phyloP scores from a whole-genome alignment of 2,329 filamentous ascomycete genomes.

The Colletotrichum brevisporum region DNA sequence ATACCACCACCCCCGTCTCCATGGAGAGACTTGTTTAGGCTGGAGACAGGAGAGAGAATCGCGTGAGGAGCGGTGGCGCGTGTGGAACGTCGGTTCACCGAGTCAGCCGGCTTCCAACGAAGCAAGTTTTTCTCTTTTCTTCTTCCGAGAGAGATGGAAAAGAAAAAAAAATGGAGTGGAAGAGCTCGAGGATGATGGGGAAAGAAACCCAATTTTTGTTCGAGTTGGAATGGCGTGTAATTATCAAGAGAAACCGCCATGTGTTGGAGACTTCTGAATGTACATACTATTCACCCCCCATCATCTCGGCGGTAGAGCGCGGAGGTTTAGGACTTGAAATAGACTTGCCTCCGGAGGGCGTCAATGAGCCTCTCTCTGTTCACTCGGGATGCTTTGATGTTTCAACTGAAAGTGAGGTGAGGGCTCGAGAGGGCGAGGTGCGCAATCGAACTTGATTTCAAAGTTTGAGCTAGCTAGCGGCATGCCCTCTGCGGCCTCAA shows the following conservation, averaged over 20 bases:
- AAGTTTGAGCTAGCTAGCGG: no score
- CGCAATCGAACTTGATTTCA: no score
- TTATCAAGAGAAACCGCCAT: not conserved
- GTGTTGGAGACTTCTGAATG: not conserved
- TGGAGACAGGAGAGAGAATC: slow-evolving; percentile 14
- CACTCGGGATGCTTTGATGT: no score
- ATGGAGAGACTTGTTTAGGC: slow-evolving; percentile 27
- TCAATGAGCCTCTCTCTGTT: not conserved
- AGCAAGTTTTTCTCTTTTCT: not conserved
- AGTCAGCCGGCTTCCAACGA: not conserved
- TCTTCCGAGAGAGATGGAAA: slow-evolving; percentile 1
- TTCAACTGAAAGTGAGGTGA: no score
- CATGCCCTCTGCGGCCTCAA: no score
- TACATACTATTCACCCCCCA: not conserved
- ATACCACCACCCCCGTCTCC: slow-evolving; percentile 37
- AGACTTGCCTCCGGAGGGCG: not conserved
- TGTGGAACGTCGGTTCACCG: slow-evolving; percentile 3
- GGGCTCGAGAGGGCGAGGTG: no score
- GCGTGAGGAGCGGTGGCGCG: not conserved
- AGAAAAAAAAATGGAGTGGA: not conserved
- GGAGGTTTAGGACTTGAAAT: not conserved
- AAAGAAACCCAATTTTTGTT: not conserved
- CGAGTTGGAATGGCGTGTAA: not conserved
- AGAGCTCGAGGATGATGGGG: not conserved
- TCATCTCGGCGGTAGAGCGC: not conserved